Evolutionary conservation across 2,329 filamentous ascomycete species (phyloP).

Genomic region (Colletotrichum destructivum): DNA sequence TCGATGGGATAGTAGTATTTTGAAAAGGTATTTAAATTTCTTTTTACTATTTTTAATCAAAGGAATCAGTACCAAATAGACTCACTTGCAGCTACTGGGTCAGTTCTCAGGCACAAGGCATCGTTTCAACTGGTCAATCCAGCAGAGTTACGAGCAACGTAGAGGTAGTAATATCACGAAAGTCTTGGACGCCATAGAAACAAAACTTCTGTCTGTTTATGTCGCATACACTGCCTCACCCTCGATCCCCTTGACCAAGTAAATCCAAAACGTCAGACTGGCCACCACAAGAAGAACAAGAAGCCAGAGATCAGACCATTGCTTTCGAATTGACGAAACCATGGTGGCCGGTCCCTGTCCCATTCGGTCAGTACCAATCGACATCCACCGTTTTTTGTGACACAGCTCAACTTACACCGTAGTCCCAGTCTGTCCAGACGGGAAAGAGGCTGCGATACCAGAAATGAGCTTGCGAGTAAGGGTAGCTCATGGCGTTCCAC

Average conservation of each 20-base stretch:
- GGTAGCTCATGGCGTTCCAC: conserved; percentile 56
- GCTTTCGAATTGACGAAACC: conserved; percentile 1
- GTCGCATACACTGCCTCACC: background rate
- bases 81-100: too few relatives aligned
- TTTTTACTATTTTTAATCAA: too few relatives aligned
- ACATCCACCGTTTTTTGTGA: background rate
- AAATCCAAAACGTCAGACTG: background rate
- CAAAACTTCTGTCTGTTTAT: background rate
- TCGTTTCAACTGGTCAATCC: background rate
- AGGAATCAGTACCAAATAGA: background rate
- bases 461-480: conserved; percentile 52
- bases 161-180: background rate
- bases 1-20: too few relatives aligned
- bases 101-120: background rate
- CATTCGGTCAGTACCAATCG: background rate
- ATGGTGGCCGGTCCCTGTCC: background rate
- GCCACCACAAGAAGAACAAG: background rate
- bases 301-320: background rate
- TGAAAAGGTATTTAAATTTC: background rate
- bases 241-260: background rate
- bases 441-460: conserved; percentile 57
- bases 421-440: conserved; percentile 51
- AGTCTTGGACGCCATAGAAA: background rate
- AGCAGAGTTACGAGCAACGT: background rate
- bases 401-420: conserved; percentile 48